Evolutionary conservation across 2,329 filamentous ascomycete species (phyloP).

Genomic region (Trichoderma hamatum): DNA sequence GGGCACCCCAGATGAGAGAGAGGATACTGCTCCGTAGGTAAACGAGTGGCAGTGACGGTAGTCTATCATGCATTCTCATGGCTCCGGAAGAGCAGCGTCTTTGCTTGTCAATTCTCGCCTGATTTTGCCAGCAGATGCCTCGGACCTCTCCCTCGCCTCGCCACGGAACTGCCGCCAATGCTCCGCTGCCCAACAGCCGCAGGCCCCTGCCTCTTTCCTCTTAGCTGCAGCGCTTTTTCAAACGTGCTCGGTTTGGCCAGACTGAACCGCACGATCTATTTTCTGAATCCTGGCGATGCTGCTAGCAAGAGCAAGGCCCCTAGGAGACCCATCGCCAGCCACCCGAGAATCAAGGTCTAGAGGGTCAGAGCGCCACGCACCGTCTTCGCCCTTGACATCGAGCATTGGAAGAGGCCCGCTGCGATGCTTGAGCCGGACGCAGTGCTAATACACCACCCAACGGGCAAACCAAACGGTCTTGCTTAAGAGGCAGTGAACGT

Average conservation of each 20-base stretch:
- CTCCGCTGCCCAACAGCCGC: constrained; percentile 23
- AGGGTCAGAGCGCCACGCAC: constrained; percentile 17
- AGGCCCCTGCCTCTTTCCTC: neutral
- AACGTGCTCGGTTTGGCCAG: constrained; percentile 8
- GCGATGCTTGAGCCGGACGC: constrained; percentile 6
- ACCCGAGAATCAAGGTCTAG: constrained; percentile 3
- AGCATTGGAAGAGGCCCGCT: constrained; percentile 1
- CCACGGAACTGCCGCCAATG: constrained; percentile 18
- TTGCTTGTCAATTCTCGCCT: constrained; percentile 1
- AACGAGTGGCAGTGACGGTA: neutral
- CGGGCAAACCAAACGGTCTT: constrained; percentile 9
- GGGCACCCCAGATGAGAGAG: constrained; percentile 1
- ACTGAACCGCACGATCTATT: constrained; percentile 12
- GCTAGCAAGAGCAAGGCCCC: constrained; percentile 6
- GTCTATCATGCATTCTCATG: constrained; percentile 13
- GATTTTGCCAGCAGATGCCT: neutral
- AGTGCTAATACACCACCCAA: constrained; percentile 1
- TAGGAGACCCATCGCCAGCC: constrained; percentile 19
- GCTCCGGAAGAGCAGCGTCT: constrained; percentile 16
- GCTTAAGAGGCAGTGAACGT: neutral
- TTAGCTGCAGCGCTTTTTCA: constrained; percentile 24
- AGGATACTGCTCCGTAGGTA: neutral
- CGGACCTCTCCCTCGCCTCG: constrained; percentile 1
- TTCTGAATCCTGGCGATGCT: constrained; percentile 1
- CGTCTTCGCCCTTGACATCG: constrained; percentile 9